These are phyloP conservation scores for Venturia pyrina DNA, from an alignment of 2,329 filamentous ascomycete species.

Conservation along the genomic window DNA sequence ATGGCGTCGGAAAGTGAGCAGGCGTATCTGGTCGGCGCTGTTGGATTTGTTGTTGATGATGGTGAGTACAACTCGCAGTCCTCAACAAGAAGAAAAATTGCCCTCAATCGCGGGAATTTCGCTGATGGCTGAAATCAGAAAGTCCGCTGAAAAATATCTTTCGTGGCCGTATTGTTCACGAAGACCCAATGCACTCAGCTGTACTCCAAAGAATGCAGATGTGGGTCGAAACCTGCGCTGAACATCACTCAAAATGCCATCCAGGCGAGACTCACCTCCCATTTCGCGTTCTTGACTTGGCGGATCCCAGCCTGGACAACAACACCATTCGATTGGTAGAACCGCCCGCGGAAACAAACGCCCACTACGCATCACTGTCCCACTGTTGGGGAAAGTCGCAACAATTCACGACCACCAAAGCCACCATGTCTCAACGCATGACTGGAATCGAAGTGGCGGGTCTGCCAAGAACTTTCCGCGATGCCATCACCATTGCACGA, in stretches of 20 bases:
- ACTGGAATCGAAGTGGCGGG: conserved; percentile 6
- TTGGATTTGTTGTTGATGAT: conserved; percentile 1
- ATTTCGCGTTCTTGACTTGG: background rate
- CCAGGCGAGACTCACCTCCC: background rate
- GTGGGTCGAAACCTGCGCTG: background rate
- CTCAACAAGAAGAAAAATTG: no score
- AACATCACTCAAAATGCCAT: background rate
- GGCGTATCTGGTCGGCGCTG: background rate
- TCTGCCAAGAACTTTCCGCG: conserved; percentile 9
- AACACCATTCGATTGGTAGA: background rate
- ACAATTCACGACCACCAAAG: conserved; percentile 10
- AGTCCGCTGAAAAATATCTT: background rate
- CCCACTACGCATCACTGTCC: conserved; percentile 5
- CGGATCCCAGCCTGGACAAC: background rate
- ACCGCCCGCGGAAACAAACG: background rate
- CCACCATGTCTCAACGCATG: background rate
- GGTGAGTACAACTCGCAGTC: background rate
- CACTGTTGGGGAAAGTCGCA: conserved; percentile 13
- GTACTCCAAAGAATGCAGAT: background rate
- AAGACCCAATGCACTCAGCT: background rate
- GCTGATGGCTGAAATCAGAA: background rate
- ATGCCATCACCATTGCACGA: conserved; percentile 18
- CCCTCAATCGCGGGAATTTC: background rate
- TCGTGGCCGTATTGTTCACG: background rate
- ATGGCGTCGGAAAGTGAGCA: background rate